Evolutionary conservation across 768 basidiomycete species (phyloP), one percentile per base, ranked within the genome.

Genomic region (Russula dissimulans): DNA sequence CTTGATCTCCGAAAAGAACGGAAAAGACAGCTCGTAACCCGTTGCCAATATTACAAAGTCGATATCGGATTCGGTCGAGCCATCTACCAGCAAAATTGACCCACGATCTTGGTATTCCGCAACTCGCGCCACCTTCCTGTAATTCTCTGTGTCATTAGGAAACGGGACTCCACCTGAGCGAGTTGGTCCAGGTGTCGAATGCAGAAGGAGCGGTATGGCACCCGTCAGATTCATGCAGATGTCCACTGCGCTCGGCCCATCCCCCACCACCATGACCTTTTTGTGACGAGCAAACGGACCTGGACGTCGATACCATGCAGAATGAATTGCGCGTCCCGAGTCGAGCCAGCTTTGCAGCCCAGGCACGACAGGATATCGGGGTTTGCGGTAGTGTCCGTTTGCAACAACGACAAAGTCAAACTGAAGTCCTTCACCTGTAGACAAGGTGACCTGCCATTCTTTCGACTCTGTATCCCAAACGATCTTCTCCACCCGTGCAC

Each of bases 11-110:
- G 71, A 66, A 48, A 92, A 73, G 72, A 90, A 91, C 0, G 86
- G 85, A 64, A 84, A 82, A 12, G 79, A 72, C 46, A 80, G 71
- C 54, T 85, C 73, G 69, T 86, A 93, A 11, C 90, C 91, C 3
- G 90, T 93, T 3, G 88, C 90, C 17, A 91, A 72, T 54, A 91
- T 81, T 63, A 82, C 83, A 62, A 80, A 72, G 63, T 86, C 82
- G 57, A 91, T 74, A 5, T 74, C 75, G 36, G 71, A 64, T 67
- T 87, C 85, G 12, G 69, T 66, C 1, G 79, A 72, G 1, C 81
- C 84, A 60, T 87, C 86, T 60, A 78, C 80, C 64, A 89, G 86
- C 36, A 75, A 67, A 7, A 85, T 82, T 42, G 71, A 70, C 3
- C 81, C 82, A 26, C 71, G 66, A 1, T 65, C 66, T 15, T 71